phyloP scores from a whole-genome alignment of 116 monocot genomes.

The Papilionanthe hybrid region DNA sequence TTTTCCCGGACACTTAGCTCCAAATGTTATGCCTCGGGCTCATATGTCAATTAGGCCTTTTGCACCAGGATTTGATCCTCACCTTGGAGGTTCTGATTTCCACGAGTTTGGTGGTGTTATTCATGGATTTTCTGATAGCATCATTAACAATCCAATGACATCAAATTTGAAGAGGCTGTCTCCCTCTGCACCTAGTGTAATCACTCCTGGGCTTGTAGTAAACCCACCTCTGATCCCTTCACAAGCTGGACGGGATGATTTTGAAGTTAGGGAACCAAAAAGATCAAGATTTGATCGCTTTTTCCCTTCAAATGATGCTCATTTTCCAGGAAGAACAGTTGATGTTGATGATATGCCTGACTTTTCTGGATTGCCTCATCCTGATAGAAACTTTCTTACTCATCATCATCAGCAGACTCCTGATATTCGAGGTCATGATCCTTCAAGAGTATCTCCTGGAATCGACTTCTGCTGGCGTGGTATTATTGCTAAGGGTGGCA shows the following conservation, averaged over 20 bases:
- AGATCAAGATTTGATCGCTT: conserved; percentile 34
- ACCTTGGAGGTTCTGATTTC: conserved; percentile 25
- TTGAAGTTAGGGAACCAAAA: conserved; percentile 65
- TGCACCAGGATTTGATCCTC: conserved; percentile 35
- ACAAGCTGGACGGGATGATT: conserved; percentile 42
- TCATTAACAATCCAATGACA: conserved; percentile 16
- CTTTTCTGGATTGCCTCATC: conserved; percentile 10
- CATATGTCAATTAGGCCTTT: conserved; percentile 25
- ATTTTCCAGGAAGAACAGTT: conserved; percentile 15
- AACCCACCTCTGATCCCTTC: conserved; percentile 21
- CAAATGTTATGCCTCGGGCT: conserved; percentile 24
- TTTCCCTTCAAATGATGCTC: conserved; percentile 13
- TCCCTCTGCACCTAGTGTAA: conserved; percentile 39
- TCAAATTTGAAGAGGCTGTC: conserved; percentile 34
- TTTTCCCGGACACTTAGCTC: conserved; percentile 32
- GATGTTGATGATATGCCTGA: conserved; percentile 7
- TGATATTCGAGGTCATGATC: conserved; percentile 11
- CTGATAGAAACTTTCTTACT: conserved; percentile 6
- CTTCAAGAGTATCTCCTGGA: conserved; percentile 15
- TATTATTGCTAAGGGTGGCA: conserved; percentile 44
- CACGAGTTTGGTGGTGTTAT: conserved; percentile 13
- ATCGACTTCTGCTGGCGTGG: conserved; percentile 37
- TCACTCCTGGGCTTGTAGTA: conserved; percentile 21
- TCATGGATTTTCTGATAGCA: conserved; percentile 13
- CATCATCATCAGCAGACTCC: conserved; percentile 22